These are phyloP conservation scores for Saccharomycopsis microspora DNA, from an alignment of 805 yeast genomes.

Conservation along the genomic window DNA sequence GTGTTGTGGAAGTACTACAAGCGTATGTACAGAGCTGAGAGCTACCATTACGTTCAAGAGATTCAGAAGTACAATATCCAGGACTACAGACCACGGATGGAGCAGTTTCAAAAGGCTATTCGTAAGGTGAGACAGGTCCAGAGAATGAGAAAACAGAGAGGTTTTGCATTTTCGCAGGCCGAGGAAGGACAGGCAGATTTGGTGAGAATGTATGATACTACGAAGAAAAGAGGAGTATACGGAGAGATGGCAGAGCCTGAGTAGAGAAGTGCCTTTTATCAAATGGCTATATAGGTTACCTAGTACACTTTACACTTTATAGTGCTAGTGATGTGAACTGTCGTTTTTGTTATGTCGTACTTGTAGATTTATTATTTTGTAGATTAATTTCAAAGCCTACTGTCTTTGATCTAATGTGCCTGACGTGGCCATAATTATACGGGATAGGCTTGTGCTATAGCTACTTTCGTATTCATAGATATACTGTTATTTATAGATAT, in stretches of 20 bases:
- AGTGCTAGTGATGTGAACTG: too few relatives aligned
- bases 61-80: constrained; percentile 91
- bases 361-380: too few relatives aligned
- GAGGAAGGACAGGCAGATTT: constrained; percentile 90
- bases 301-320: too few relatives aligned
- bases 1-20: constrained; percentile 90
- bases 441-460: too few relatives aligned
- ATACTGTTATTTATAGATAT: too few relatives aligned
- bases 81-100: constrained; percentile 92
- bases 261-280: not conserved
- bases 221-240: constrained; percentile 66
- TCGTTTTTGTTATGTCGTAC: too few relatives aligned
- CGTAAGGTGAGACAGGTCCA: constrained; percentile 97
- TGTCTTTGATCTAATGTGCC: too few relatives aligned
- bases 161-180: constrained; percentile 95
- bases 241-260: constrained; percentile 31
- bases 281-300: too few relatives aligned
- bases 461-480: too few relatives aligned
- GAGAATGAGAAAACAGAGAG: constrained; percentile 96
- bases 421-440: too few relatives aligned
- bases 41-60: constrained; percentile 92
- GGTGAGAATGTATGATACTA: constrained; percentile 90
- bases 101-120: constrained; percentile 93
- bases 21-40: constrained; percentile 83
- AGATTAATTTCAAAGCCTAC: too few relatives aligned